Evolutionary conservation across 768 basidiomycete species (phyloP), one percentile per base, ranked within the genome.

Genomic region (Tubosaeta sp.): DNA sequence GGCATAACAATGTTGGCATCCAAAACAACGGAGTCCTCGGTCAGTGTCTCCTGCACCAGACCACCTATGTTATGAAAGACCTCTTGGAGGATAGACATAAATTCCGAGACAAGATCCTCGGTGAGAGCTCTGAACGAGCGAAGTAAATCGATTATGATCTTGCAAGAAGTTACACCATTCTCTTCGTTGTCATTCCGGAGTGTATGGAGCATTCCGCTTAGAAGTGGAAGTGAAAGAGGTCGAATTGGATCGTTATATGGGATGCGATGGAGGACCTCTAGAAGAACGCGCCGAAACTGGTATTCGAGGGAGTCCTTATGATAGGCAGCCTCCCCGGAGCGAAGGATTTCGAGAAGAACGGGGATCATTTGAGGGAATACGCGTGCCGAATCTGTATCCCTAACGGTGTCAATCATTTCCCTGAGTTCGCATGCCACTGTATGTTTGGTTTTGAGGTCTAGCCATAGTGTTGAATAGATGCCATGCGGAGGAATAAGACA

Each of bases 101-200:
- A 93, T 47, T 91, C 87, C 34, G 81, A 71, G 43, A 93, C 76
- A 46, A 83, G 77, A 9, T 89, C 84, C 57, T 91, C 91, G 14
- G 82, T 81, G 44, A 88, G 72, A 10, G 79, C 70, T 61, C 88
- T 82, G 66, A 88, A 90, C 46, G 79, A 82, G 45, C 95, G 83
- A 62, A 90, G 81, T 19, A 94, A 77, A 71, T 99, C 95, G 53
- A 92, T 86, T 63, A 97, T 77, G 51, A 85, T 88, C 72, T 97
- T 98, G 78, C 94, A 91, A 50, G 87, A 88, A 2, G 85, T 79
- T 31, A 87, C 79, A 3, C 91, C 97, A 63, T 94, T 95, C 66
- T 99, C 97, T 71, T 99, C 97, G 66, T 97, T 97, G 73, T 99
- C 97, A 58, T 81, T 74, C 25, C 88, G 85, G 29, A 98, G 77